These are phyloP conservation scores for Teratosphaeria nubilosa DNA, from an alignment of 2,329 filamentous ascomycete species.

Conservation along the genomic window DNA sequence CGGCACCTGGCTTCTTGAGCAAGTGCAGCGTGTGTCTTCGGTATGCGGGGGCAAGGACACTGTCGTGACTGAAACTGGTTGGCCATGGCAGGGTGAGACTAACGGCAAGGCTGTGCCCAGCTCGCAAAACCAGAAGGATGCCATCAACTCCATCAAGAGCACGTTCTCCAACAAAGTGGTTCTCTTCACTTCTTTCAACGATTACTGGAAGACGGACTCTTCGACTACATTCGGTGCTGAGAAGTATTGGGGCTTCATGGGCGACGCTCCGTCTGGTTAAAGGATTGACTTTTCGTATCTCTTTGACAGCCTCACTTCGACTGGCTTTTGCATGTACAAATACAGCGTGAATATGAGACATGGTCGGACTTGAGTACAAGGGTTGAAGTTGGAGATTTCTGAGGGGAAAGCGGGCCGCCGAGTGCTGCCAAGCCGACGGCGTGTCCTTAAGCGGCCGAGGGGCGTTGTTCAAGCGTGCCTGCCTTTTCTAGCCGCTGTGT, in stretches of 20 bases:
- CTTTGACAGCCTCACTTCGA: neutral
- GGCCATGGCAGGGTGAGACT: slow-evolving; percentile 58
- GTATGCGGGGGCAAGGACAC: slow-evolving; percentile 50
- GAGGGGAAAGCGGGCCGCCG: no score
- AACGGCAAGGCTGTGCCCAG: slow-evolving; percentile 64
- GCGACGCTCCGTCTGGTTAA: slow-evolving; percentile 10
- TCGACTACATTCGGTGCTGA: slow-evolving; percentile 58
- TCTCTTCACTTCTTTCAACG: slow-evolving; percentile 72
- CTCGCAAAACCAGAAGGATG: slow-evolving; percentile 53
- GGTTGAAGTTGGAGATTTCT: neutral
- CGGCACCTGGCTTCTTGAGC: slow-evolving; percentile 55
- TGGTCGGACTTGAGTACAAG: neutral
- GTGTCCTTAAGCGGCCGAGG: neutral
- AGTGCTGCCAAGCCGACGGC: neutral
- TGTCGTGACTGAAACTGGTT: slow-evolving; percentile 74
- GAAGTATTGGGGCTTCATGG: slow-evolving; percentile 58
- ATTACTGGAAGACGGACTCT: slow-evolving; percentile 63
- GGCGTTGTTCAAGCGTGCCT: neutral
- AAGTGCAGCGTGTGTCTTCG: slow-evolving; percentile 39
- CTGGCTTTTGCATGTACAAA: neutral
- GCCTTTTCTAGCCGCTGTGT: neutral
- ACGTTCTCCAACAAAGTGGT: slow-evolving; percentile 53
- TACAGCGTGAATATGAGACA: slow-evolving; percentile 1
- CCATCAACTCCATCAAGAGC: slow-evolving; percentile 54
- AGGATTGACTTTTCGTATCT: neutral